Evolutionary conservation across 2,329 filamentous ascomycete species (phyloP).

Genomic region (Blastomyces silverae): DNA sequence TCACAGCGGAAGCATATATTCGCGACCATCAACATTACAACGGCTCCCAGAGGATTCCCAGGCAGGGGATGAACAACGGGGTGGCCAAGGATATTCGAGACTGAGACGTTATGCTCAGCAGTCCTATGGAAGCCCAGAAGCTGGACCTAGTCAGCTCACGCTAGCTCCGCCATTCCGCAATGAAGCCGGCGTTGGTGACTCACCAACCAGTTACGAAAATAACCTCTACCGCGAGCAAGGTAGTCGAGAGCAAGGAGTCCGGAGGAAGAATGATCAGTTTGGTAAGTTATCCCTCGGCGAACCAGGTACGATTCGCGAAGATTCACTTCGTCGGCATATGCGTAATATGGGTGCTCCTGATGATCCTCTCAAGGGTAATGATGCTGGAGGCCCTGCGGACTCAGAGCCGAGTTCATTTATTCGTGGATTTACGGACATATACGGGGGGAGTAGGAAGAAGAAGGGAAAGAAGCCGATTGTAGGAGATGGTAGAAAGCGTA

Average conservation of each 20-base stretch:
- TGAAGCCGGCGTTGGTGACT: neutral
- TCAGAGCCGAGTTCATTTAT: neutral
- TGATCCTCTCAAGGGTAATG: neutral
- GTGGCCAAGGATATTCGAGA: neutral
- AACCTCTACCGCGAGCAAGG: neutral
- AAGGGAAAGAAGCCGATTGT: neutral
- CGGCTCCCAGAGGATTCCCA: neutral
- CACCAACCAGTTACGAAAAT: neutral
- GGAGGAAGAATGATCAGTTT: neutral
- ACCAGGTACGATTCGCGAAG: neutral
- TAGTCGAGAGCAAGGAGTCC: neutral
- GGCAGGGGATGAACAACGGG: neutral
- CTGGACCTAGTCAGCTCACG: neutral
- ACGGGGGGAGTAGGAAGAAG: neutral
- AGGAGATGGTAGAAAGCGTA: neutral
- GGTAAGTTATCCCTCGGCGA: neutral
- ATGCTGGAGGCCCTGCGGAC: neutral
- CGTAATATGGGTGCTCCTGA: neutral
- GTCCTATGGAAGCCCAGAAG: neutral
- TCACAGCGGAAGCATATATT: conserved; percentile 6
- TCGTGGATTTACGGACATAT: conserved; percentile 3
- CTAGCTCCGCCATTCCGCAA: neutral
- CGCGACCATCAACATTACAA: neutral
- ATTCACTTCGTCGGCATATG: neutral
- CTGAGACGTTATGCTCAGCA: neutral